Evolutionary conservation across 2,329 filamentous ascomycete species (phyloP), one percentile per base, ranked within the genome.

Genomic region (Chaetomium olivaceum): DNA sequence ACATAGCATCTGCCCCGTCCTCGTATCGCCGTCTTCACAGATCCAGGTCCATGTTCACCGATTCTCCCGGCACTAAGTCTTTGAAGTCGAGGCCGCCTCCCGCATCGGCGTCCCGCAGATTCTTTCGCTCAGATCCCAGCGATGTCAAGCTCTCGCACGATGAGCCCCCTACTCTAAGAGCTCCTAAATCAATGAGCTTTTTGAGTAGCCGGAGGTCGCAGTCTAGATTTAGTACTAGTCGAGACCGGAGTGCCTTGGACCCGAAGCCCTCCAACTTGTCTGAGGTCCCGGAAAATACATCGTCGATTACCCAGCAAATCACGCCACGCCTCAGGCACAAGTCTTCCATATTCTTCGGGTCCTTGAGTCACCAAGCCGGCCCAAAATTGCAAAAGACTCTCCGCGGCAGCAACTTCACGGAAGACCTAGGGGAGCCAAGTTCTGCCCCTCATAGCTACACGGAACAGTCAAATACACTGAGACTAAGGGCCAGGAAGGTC

Each of bases 101-200:
- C 12, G 21, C 59, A 23, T 48, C 63, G 1, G 48, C 56, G 3
- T 60, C 61, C 11, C 66, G 65, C 54, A 68, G 66, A 39, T 55
- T 66, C 2, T 67, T 69, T 33, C 61, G 63, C 21, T 69, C 70
- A 19, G 70, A 68, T 60, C 73, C 54, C 61, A 74, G 75, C 19
- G 76, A 78, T 39, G 77, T 78, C 43, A 67, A 74, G 9, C 69
- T 68, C 1, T 55, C 72, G 16, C 64, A 66, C 46, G 59, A 66
- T 39, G 59, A 65, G 9, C 58, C 72, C 19, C 68, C 69, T 39
- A 58, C 63, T 4, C 68, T 86, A 19, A 80, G 81, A 66, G 74
- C 80, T 3, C 82, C 83, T 0, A 85, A 82, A 59, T 88, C 86
- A 2, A 85, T 85, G 82, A 84, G 81, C 67, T 84, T 86, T 67